Base-by-base conservation (phyloP, 805 yeast species). In the Suhomyces vadensis region DNA sequence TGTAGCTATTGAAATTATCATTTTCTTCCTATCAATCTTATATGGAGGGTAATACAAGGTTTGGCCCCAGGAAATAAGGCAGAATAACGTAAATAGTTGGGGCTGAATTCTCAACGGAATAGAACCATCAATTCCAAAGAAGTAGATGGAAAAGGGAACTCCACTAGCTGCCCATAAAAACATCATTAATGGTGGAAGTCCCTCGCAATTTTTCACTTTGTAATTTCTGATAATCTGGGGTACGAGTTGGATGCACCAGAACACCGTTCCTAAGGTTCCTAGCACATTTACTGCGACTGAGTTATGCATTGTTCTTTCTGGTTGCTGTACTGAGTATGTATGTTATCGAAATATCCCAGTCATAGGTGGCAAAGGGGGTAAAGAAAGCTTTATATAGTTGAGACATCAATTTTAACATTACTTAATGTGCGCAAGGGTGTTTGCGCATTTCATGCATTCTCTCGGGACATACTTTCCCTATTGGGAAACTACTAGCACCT, bases 211-310 rank as follows among this genome's bases (percentile, higher is more conserved):
- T 56, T 92, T 89, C 6, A 77, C 76, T 46, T 74, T 73, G 67
- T 78, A 90, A 60, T 92, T 91, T 59, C 81, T 73, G 45, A 81
- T 71, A 37, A 91, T 83, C 51, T 87, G 98, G 1, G 97, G 97
- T 1, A 90, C 73, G 51, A 92, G 69, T 65, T 92, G 97, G 51
- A 91, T 69, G 63, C 97, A 91, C 97, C 97, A 92, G 46, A 87
- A 75, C 1, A 91, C 81, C 0, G 98, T 92, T 5, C 96, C 97
- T 1, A 87, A 73, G 9, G 96, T 90, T 1, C 89, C 97, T 43
- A 89, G 72, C 5, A 84, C 89, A 39, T 85, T 87, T 13, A 87
- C 77, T 0, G 87, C 88, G 8, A 74, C 71, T 13, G 52, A 53
- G 43, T 61, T 65, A 14, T 44, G 37, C 69, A 65, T 61, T 21